Percentiles rank a stretch among this genome's conserved stretches.
Evolutionary conservation across 2,329 filamentous ascomycete genomes (phyloP).

Genomic region (Neoarthrinium moseri): DNA sequence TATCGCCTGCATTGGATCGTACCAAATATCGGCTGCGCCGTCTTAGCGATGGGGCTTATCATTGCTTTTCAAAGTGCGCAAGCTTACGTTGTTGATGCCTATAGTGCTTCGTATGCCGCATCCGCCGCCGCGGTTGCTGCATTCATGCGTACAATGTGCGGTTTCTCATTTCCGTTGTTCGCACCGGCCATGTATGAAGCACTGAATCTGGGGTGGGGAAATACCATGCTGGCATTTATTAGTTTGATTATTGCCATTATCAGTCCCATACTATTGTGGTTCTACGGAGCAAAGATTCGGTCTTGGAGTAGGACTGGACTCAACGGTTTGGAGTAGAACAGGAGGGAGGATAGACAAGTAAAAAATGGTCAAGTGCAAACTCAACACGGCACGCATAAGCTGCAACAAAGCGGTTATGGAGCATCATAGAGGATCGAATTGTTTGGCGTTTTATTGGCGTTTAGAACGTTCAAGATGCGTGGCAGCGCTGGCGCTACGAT

Average conservation of each 20-base stretch:
- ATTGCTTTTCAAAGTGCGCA: slow-evolving; percentile 35
- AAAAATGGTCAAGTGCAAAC: too few species aligned
- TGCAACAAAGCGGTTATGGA: too few species aligned
- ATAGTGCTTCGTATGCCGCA: background rate
- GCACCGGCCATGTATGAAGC: slow-evolving; percentile 36
- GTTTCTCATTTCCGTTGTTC: slow-evolving; percentile 50
- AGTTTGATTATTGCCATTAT: slow-evolving; percentile 40
- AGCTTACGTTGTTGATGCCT: slow-evolving; percentile 3
- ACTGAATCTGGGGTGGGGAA: slow-evolving; percentile 41
- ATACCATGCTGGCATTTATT: slow-evolving; percentile 39
- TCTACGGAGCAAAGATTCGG: slow-evolving; percentile 34
- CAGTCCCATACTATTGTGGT: slow-evolving; percentile 42
- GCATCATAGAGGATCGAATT: too few species aligned
- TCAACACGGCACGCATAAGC: too few species aligned
- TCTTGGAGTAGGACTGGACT: background rate
- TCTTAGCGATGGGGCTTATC: slow-evolving; percentile 30
- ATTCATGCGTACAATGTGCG: slow-evolving; percentile 37
- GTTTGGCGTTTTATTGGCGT: too few species aligned
- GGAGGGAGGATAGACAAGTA: too few species aligned
- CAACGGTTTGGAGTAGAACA: too few species aligned
- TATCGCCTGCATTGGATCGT: slow-evolving; percentile 47
- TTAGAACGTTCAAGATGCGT: too few species aligned
- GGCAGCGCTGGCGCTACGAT: too few species aligned
- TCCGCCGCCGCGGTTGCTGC: background rate
- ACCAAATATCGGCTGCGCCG: slow-evolving; percentile 44